Conservation (phyloP, 495 filamentous ascomycete species). For the Penicillium antarcticum region DNA sequence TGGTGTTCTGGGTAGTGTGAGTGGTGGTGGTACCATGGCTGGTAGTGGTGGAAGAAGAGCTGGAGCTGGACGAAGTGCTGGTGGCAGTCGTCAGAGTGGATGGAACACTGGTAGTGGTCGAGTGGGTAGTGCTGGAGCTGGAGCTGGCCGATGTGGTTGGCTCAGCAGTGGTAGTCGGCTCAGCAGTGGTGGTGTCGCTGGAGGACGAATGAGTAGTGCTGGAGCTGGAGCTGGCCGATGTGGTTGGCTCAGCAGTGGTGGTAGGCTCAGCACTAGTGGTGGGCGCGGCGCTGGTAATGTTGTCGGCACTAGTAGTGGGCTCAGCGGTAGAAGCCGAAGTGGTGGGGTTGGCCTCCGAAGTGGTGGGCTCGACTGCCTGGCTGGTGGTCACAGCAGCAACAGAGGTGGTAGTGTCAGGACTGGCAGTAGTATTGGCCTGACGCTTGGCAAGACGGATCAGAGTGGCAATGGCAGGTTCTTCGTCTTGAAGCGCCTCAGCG, state of each 20-base stretch:
- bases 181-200: conserved; percentile 11
- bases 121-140: conserved; percentile 23
- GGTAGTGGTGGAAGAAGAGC: conserved; percentile 15
- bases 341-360: conserved; percentile 6
- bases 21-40: conserved; percentile 19
- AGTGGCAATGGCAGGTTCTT: conserved; percentile 42
- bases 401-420: conserved; percentile 9
- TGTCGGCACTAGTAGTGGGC: conserved; percentile 5
- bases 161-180: conserved; percentile 9
- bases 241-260: conserved; percentile 2
- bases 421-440: conserved; percentile 30
- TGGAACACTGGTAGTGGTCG: conserved; percentile 38
- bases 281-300: not conserved
- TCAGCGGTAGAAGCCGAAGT: conserved; percentile 7
- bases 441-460: conserved; percentile 43
- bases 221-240: not conserved
- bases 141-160: too few relatives aligned
- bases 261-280: conserved; percentile 9
- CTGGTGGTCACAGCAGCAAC: conserved; percentile 10
- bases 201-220: conserved; percentile 6
- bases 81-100: conserved; percentile 42
- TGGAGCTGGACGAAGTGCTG: conserved; percentile 26
- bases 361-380: conserved; percentile 7
- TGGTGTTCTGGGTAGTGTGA: conserved; percentile 30
- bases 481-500: conserved; percentile 45